phyloP scores from a whole-genome alignment of 495 filamentous ascomycete species.

The Hypoxylon trugodes region DNA sequence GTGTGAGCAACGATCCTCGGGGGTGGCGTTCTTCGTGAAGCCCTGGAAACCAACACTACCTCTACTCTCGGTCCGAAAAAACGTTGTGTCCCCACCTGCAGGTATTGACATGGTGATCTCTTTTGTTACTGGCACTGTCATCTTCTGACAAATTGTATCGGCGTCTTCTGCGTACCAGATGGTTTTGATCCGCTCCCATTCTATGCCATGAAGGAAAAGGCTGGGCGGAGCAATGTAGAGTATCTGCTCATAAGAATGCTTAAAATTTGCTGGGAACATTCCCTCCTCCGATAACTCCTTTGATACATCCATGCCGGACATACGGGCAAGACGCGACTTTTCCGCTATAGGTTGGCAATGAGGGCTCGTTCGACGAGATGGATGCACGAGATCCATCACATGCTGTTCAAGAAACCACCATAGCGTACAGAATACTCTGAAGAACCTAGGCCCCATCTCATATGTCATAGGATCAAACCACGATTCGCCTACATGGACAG shows the following conservation, averaged over 20 bases:
- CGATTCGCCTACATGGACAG: constrained; percentile 13
- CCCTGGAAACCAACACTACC: constrained; percentile 27
- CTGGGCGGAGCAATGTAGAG: not conserved
- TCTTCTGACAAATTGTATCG: not conserved
- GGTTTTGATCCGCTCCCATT: not conserved
- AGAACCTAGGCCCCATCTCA: not conserved
- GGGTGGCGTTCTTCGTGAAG: not conserved
- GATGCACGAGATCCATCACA: constrained; percentile 2
- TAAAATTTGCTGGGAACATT: not conserved
- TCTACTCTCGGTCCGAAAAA: not conserved
- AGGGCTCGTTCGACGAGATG: not conserved
- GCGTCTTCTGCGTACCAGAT: constrained; percentile 13
- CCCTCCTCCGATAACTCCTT: not conserved
- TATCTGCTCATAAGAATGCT: not conserved
- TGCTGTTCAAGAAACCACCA: constrained; percentile 27
- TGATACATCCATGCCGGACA: not conserved
- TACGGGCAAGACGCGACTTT: not conserved
- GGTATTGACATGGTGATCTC: not conserved
- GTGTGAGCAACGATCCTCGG: not conserved
- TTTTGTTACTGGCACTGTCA: not conserved
- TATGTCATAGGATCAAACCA: not conserved
- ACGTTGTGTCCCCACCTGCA: not conserved
- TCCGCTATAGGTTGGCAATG: constrained; percentile 1
- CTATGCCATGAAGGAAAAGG: not conserved
- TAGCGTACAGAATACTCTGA: constrained; percentile 19